These are phyloP conservation scores for Pulveroboletus sp. DNA, from an alignment of 768 basidiomycete genomes.

Conservation along the genomic window DNA sequence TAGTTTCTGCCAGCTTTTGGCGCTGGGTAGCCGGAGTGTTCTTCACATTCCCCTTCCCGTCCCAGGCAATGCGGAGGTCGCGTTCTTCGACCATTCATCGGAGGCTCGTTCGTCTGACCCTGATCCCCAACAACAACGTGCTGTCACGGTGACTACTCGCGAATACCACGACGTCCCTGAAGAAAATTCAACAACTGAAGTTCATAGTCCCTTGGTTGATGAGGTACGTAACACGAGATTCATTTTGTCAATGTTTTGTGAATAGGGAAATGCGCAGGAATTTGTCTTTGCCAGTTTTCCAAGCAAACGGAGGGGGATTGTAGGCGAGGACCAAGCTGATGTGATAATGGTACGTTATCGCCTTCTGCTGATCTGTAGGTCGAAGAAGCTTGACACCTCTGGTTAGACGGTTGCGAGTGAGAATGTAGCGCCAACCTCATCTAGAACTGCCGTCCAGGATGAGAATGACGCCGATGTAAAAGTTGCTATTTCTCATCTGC, in stretches of 20 bases:
- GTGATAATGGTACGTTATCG: slow-evolving; percentile 5
- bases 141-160: neutral
- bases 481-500: neutral
- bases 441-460: neutral
- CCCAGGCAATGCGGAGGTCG: slow-evolving; percentile 13
- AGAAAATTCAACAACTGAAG: neutral
- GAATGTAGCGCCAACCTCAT: neutral
- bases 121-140: slow-evolving; percentile 1
- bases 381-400: neutral
- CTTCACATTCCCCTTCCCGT: slow-evolving; percentile 13
- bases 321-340: neutral
- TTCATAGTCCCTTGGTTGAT: neutral
- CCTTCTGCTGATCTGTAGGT: neutral
- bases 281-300: neutral
- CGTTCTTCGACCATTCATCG: slow-evolving; percentile 15
- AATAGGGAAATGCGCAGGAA: slow-evolving; percentile 1
- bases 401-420: neutral
- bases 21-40: neutral
- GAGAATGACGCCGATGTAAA: neutral
- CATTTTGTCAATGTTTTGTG: too few species aligned
- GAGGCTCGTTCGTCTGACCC: neutral
- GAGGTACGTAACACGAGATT: slow-evolving; percentile 15
- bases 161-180: neutral
- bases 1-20: neutral
- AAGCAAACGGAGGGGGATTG: neutral